These are phyloP conservation scores for Fagopyrum esculentum DNA, from an alignment of 148 eudicot genomes.

Conservation along the genomic window DNA sequence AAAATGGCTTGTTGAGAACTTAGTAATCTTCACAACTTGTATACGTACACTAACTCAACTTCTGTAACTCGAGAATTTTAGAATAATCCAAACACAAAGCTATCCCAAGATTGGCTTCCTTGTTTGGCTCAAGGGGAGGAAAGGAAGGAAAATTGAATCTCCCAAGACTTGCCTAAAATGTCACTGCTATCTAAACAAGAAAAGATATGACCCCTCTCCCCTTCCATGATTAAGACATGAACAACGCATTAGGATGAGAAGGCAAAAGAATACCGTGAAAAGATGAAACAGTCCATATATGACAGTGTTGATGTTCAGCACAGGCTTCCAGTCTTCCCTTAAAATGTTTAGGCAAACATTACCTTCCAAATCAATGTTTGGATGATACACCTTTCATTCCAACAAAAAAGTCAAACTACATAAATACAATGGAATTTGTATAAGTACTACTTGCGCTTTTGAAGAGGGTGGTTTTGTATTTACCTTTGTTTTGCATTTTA, in stretches of 20 bases:
- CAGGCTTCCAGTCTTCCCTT: slow-evolving; percentile 95
- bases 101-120: not conserved
- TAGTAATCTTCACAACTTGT: not conserved
- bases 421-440: not conserved
- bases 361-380: slow-evolving; percentile 86
- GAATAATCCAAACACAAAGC: not conserved
- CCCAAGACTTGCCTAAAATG: not conserved
- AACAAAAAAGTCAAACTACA: not conserved
- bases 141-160: not conserved
- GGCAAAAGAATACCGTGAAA: slow-evolving; percentile 48
- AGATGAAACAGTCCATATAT: slow-evolving; percentile 68
- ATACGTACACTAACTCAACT: not conserved
- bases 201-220: not conserved
- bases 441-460: not conserved
- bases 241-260: not conserved
- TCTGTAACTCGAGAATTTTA: not conserved
- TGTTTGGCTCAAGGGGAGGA: not conserved
- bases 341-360: slow-evolving; percentile 89
- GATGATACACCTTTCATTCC: slow-evolving; percentile 61
- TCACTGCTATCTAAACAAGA: not conserved
- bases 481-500: slow-evolving; percentile 68
- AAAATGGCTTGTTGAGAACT: not conserved
- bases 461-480: not conserved
- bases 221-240: not conserved
- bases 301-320: slow-evolving; percentile 58